Percentiles rank a stretch among this genome's conserved stretches.
These are phyloP conservation scores for Alternaria consortialis DNA, from an alignment of 2,329 filamentous ascomycete species.

Conservation along the genomic window DNA sequence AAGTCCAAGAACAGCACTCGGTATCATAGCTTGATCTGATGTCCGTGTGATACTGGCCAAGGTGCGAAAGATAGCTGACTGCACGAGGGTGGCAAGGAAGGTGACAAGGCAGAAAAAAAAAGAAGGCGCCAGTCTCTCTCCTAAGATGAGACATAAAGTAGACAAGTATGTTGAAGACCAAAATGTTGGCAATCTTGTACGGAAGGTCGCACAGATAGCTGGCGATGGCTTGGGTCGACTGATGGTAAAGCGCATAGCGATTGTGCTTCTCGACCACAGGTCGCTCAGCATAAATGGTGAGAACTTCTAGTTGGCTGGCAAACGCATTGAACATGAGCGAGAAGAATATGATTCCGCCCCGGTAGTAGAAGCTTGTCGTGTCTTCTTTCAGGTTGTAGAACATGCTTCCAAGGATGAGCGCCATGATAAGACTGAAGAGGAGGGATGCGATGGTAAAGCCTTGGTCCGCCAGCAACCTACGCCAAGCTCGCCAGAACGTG, in stretches of 20 bases:
- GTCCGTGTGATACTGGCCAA: constrained; percentile 80
- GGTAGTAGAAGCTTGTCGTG: constrained; percentile 79
- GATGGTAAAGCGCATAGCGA: constrained; percentile 90
- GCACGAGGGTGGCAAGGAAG: constrained; percentile 75
- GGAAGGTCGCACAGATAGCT: constrained; percentile 89
- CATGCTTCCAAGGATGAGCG: constrained; percentile 79
- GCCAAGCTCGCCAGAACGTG: constrained; percentile 82
- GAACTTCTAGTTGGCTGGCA: constrained; percentile 80
- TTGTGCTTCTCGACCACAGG: constrained; percentile 91
- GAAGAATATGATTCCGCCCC: constrained; percentile 85
- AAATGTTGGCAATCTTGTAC: constrained; percentile 76
- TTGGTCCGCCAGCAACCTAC: constrained; percentile 79
- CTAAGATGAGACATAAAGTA: constrained; percentile 90
- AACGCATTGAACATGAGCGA: constrained; percentile 88
- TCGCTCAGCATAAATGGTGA: constrained; percentile 86
- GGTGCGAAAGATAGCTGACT: constrained; percentile 87
- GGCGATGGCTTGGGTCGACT: constrained; percentile 84
- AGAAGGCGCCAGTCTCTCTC: constrained; percentile 77
- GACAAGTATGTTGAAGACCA: constrained; percentile 79
- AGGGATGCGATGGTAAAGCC: constrained; percentile 74
- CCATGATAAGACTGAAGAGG: constrained; percentile 77
- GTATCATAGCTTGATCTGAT: constrained; percentile 65
- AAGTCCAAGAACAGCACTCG: constrained; percentile 67
- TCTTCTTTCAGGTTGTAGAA: constrained; percentile 76
- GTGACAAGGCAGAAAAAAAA: constrained; percentile 85